A percentile compares a stretch with the other conserved stretches of the same genome.
These are phyloP conservation scores for Globisporangium alternatum DNA, from an alignment of 352 stramenopile genomes.

Conservation along the genomic window DNA sequence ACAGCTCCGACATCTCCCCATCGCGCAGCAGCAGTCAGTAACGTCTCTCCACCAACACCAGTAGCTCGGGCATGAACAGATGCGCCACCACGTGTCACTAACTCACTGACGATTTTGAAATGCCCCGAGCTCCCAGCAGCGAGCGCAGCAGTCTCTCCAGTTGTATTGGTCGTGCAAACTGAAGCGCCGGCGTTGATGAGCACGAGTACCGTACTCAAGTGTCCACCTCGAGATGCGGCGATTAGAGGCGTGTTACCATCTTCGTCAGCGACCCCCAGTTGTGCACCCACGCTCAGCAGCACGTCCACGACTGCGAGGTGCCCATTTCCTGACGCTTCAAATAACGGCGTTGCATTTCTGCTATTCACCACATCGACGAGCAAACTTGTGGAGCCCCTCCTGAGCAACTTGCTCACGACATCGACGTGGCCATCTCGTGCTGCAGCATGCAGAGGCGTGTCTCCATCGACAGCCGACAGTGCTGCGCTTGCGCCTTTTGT, in stretches of 20 bases:
- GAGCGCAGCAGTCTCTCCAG: not conserved
- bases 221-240: slow-evolving; percentile 1
- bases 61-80: slow-evolving; percentile 1
- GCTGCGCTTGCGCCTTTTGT: not conserved
- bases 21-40: slow-evolving; percentile 16
- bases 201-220: not conserved
- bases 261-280: not conserved
- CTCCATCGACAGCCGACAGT: not conserved
- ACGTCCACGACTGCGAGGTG: not conserved
- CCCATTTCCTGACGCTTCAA: not conserved
- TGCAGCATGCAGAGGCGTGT: slow-evolving; percentile 1
- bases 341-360: not conserved
- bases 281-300: not conserved
- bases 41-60: slow-evolving; percentile 5
- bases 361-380: not conserved
- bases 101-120: not conserved
- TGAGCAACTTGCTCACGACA: not conserved
- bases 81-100: not conserved
- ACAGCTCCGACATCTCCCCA: slow-evolving; percentile 20
- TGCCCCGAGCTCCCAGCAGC: slow-evolving; percentile 4
- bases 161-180: not conserved
- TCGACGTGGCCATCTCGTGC: not conserved
- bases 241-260: not conserved
- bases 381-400: not conserved
- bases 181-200: not conserved